Evolutionary conservation across 768 basidiomycete genomes (phyloP).

Genomic region (Leucocoprinus leucothites): DNA sequence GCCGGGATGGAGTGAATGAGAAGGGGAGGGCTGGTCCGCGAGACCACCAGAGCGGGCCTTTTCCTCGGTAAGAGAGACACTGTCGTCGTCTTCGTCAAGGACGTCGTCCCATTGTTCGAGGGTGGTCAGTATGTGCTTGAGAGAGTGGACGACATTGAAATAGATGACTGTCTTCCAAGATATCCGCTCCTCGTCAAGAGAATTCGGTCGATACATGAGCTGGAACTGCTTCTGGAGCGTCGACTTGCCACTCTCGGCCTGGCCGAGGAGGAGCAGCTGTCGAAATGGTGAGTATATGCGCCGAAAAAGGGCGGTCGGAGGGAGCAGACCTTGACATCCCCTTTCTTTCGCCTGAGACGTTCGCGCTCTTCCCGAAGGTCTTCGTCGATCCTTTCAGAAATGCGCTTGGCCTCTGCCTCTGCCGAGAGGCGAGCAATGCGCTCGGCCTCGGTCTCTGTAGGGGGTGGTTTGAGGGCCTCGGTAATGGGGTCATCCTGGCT

Average conservation of each 20-base stretch:
- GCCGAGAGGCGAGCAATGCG: conserved; percentile 54
- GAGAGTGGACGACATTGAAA: conserved; percentile 70
- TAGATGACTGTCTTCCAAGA: conserved; percentile 76
- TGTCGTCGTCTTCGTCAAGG: conserved; percentile 45
- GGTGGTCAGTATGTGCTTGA: conserved; percentile 65
- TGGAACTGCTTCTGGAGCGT: conserved; percentile 80
- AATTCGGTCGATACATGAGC: conserved; percentile 74
- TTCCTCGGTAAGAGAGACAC: conserved; percentile 22
- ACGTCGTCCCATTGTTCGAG: conserved; percentile 61
- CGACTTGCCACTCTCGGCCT: conserved; percentile 77
- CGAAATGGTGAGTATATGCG: conserved; percentile 35
- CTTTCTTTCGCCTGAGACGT: conserved; percentile 57
- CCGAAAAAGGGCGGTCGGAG: conserved; percentile 8
- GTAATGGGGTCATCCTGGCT: conserved; percentile 77
- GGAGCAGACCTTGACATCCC: conserved; percentile 64
- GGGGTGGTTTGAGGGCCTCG: conserved; percentile 60
- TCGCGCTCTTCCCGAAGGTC: conserved; percentile 70
- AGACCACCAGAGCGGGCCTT: conserved; percentile 29
- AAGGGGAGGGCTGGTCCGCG: conserved; percentile 36
- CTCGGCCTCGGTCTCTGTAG: conserved; percentile 63
- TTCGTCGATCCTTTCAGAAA: conserved; percentile 83
- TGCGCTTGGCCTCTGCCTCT: conserved; percentile 72
- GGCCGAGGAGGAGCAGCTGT: conserved; percentile 71
- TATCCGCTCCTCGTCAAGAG: conserved; percentile 63
- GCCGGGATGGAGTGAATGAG: conserved; percentile 32